A percentile compares a stretch with the other conserved stretches of the same genome.
These are phyloP conservation scores for Butyriboletus loyo DNA, from an alignment of 768 basidiomycete genomes.

Conservation along the genomic window DNA sequence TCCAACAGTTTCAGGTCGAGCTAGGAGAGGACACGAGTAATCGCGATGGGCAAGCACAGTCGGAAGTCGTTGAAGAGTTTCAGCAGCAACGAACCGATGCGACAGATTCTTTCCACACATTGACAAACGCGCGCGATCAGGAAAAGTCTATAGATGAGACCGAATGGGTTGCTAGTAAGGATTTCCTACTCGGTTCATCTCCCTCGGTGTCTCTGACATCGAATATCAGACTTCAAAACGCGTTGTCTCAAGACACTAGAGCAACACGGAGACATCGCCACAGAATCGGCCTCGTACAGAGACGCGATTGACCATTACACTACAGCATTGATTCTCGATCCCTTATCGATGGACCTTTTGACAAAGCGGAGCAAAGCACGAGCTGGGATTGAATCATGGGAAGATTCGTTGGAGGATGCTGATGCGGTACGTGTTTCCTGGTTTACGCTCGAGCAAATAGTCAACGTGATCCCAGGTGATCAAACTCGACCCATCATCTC, in stretches of 20 bases:
- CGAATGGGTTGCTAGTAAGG: not conserved
- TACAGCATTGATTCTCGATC: not conserved
- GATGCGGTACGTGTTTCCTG: not conserved
- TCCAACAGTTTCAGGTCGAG: not conserved
- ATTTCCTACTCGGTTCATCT: not conserved
- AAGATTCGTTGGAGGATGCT: not conserved
- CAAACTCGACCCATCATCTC: constrained; percentile 1
- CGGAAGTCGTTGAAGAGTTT: not conserved
- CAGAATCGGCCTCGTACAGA: not conserved
- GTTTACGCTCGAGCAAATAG: no score
- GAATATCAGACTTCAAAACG: not conserved
- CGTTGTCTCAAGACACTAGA: not conserved
- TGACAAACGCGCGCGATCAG: not conserved
- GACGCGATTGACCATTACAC: not conserved
- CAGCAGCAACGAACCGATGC: no score
- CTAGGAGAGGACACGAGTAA: not conserved
- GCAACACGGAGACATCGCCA: not conserved
- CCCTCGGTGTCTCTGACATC: not conserved
- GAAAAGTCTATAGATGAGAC: not conserved
- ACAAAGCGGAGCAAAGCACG: not conserved
- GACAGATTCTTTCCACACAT: not conserved
- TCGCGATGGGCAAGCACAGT: not conserved
- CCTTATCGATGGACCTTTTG: not conserved
- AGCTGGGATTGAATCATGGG: not conserved
- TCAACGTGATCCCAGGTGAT: not conserved